Base-by-base conservation (phyloP, 768 basidiomycete species). In the Hericium rajendrae region DNA sequence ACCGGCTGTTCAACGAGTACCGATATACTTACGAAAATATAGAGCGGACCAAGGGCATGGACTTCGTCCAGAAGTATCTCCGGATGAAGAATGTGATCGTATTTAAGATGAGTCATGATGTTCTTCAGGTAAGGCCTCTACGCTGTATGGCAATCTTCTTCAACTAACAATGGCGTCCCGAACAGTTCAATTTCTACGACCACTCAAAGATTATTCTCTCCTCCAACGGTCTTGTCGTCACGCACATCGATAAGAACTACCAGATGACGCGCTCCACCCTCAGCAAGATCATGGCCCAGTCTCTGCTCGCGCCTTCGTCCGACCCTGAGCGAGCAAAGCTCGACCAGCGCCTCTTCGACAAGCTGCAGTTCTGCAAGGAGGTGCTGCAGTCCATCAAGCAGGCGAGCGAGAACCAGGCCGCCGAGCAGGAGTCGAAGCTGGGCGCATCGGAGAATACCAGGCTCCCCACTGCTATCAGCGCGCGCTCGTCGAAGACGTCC, bases 151-250 rank as follows among this genome's bases (percentile, higher is more conserved):
- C 22, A 57, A 15, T 48, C 18, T 51, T 52, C 32, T 18, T 46
- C 16, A 11, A 46, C 18, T 46, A 10, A n/a, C n/a, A n/a, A 46
- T 10, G 20, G 22, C 24, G 24, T 24, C 13, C 26, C 26, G 6
- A 22, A 26, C 68, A 98, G 95, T 97, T 97, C 80, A 99, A 98
- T 76, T 98, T 97, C 70, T 91, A 91, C 70, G 97, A 98, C 72
- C 97, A 99, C 74, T 87, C 90, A 43, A 98, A 99, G 70, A 74
- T 98, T 59, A 85, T 99, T 57, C 76, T 99, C 53, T 91, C 92
- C 16, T 82, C 85, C 1, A 76, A 85, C 26, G 94, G 91, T 2
- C 76, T 86, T 12, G 71, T 85, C 13, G 77, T 98, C 51, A 91
- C 93, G 3, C 85, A 94, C 70, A 94, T 97, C 65, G 91, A 94